Percentiles rank a stretch among this genome's conserved stretches.
phyloP scores from a whole-genome alignment of 108 stramenopile genomes.

The Parietichytrium sp. region DNA sequence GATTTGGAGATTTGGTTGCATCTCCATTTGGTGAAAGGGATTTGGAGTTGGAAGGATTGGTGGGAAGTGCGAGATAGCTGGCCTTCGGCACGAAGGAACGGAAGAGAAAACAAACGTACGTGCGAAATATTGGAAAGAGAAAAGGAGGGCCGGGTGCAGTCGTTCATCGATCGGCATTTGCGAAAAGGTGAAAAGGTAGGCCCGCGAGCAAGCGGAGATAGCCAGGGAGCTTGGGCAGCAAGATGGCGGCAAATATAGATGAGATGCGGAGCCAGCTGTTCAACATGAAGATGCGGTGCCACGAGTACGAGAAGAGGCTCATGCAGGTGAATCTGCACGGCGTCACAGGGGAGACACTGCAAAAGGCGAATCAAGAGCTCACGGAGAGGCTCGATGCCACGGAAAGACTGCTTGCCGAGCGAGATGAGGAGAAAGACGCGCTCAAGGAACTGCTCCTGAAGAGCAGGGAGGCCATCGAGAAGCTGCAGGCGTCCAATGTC shows the following conservation, averaged over 20 bases:
- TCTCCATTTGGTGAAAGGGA: too few species aligned
- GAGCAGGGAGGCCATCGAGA: not conserved
- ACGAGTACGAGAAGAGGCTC: constrained; percentile 1
- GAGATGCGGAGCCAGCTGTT: not conserved
- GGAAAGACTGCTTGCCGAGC: not conserved
- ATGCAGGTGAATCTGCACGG: constrained; percentile 4
- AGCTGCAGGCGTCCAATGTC: not conserved
- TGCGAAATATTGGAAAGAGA: too few species aligned
- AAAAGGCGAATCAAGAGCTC: not conserved
- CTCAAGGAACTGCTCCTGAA: not conserved
- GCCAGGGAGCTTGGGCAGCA: not conserved
- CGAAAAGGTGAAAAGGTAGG: too few species aligned
- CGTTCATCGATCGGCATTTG: too few species aligned
- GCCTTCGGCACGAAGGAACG: too few species aligned
- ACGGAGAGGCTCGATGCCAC: not conserved
- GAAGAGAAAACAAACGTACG: too few species aligned
- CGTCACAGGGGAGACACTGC: not conserved
- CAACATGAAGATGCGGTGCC: not conserved
- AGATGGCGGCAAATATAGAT: too few species aligned
- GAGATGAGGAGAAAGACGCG: not conserved
- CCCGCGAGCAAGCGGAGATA: not conserved
- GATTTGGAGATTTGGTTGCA: too few species aligned
- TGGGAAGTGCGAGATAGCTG: too few species aligned
- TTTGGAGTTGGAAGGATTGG: too few species aligned
- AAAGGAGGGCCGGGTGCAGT: too few species aligned